Evolutionary conservation across 2,329 filamentous ascomycete species (phyloP), one percentile per base, ranked within the genome.

Genomic region (Xylaria sp.): DNA sequence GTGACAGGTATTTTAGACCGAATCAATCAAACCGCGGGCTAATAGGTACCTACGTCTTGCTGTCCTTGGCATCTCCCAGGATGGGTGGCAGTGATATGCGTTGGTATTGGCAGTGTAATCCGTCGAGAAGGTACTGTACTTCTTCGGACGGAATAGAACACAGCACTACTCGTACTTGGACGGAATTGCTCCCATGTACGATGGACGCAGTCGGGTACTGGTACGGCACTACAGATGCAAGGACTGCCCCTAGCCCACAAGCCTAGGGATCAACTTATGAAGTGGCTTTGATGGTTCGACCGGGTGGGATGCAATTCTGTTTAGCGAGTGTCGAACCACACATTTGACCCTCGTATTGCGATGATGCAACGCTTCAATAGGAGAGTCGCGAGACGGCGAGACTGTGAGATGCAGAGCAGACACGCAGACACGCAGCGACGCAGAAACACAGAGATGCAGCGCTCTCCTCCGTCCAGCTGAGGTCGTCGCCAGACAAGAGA

Each of bases 241-340:
- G 42, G 47, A 49, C 46, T 18, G 23, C 13, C 57, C 13, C 57
- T 55, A 59, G 50, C n/a, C 46, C 39, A 39, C 42, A 46, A 46
- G 13, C 42, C 18, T 49, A 49, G 50, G 44, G 37, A 42, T 42
- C 9, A 13, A 13, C 37, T 42, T 42, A 52, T 47, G 30, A 30
- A 35, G 42, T 18, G 19, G 44, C 18, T 49, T 48, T 53, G 59
- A 49, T 49, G 53, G 52, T 44, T 58, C 34, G 59, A 52, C 51
- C 53, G 52, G 59, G 39, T 44, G 56, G 53, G 49, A 59, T 56
- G 58, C 58, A 59, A 52, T n/a, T 50, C 49, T 19, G 2, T 10
- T 60, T 62, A 55, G 60, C 60, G 61, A 60, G 44, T 54, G 54
- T 49, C 59, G 57, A 60, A 53, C 52, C 52, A 39, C 53, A 55